phyloP scores from a whole-genome alignment of 2,329 filamentous ascomycete species.

The Diaporthe humulicola region DNA sequence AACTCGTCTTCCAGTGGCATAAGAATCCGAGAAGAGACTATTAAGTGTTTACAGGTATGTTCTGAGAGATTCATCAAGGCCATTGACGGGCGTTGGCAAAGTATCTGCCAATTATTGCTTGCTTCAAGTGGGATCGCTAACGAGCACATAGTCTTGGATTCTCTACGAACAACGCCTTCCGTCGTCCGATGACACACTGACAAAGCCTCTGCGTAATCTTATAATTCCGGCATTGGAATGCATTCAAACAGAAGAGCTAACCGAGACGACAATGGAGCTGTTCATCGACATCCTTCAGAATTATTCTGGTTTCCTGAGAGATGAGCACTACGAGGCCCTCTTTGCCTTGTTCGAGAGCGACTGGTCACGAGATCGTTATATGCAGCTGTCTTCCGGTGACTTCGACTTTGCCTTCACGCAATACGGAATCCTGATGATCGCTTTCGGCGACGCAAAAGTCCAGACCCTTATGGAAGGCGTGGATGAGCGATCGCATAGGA shows the following conservation, averaged over 20 bases:
- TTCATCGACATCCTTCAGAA: constrained; percentile 75
- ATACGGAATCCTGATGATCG: constrained; percentile 76
- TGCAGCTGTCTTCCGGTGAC: constrained; percentile 68
- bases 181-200: constrained; percentile 67
- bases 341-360: constrained; percentile 70
- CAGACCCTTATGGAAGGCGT: constrained; percentile 68
- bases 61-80: too few species aligned
- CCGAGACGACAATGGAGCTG: constrained; percentile 72
- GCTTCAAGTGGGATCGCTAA: neutral
- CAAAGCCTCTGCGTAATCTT: constrained; percentile 71
- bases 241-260: constrained; percentile 69
- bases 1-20: constrained; percentile 43
- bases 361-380: constrained; percentile 70
- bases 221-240: constrained; percentile 72
- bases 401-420: constrained; percentile 74
- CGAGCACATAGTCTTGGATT: constrained; percentile 73
- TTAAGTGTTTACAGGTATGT: constrained; percentile 71
- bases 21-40: constrained; percentile 64
- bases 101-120: too few species aligned
- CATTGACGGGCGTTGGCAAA: neutral
- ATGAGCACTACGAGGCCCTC: constrained; percentile 69
- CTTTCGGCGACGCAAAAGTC: constrained; percentile 77
- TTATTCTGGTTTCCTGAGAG: constrained; percentile 73
- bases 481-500: constrained; percentile 62
- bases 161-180: constrained; percentile 78